Percentiles rank a stretch among this genome's conserved stretches.
phyloP scores from a whole-genome alignment of 2,329 filamentous ascomycete genomes.

The Neofusicoccum sp. region DNA sequence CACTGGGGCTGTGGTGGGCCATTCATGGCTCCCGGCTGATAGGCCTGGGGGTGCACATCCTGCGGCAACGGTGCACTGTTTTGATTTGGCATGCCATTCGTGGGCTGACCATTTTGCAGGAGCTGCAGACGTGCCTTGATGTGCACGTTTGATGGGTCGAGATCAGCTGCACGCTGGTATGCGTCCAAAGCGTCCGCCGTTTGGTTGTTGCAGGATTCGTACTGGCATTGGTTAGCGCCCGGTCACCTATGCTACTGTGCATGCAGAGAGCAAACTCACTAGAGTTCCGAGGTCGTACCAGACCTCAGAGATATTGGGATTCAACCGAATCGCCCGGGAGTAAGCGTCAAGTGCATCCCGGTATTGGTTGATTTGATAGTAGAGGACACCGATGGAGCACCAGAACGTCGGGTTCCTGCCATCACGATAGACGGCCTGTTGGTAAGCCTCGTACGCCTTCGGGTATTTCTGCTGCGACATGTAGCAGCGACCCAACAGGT shows the following conservation, averaged over 20 bases:
- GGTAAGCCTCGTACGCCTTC: constrained; percentile 97
- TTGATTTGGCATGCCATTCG: constrained; percentile 67
- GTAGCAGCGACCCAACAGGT: constrained; percentile 93
- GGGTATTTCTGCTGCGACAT: constrained; percentile 99
- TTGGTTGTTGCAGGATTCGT: constrained; percentile 99
- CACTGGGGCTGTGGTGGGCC: constrained; percentile 86
- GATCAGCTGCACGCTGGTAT: constrained; percentile 88
- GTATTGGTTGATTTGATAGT: constrained; percentile 99
- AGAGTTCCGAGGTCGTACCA: constrained; percentile 98
- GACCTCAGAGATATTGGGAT: constrained; percentile 97
- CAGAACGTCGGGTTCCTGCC: constrained; percentile 98
- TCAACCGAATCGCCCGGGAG: constrained; percentile 91
- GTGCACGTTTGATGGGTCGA: constrained; percentile 89
- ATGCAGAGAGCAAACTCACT: constrained; percentile 56
- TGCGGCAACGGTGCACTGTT: constrained; percentile 83
- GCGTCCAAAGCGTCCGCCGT: constrained; percentile 94
- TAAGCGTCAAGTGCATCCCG: constrained; percentile 96
- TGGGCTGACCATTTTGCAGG: constrained; percentile 73
- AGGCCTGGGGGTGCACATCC: constrained; percentile 93
- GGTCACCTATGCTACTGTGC: background rate
- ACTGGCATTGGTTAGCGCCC: constrained; percentile 54
- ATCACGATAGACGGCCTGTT: constrained; percentile 97
- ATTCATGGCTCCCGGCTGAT: constrained; percentile 78
- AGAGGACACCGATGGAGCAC: constrained; percentile 98
- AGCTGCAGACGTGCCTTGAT: constrained; percentile 94